A percentile compares a stretch with the other conserved stretches of the same genome.
Evolutionary conservation across 768 basidiomycete genomes (phyloP).

Genomic region (Baorangia bicolor): DNA sequence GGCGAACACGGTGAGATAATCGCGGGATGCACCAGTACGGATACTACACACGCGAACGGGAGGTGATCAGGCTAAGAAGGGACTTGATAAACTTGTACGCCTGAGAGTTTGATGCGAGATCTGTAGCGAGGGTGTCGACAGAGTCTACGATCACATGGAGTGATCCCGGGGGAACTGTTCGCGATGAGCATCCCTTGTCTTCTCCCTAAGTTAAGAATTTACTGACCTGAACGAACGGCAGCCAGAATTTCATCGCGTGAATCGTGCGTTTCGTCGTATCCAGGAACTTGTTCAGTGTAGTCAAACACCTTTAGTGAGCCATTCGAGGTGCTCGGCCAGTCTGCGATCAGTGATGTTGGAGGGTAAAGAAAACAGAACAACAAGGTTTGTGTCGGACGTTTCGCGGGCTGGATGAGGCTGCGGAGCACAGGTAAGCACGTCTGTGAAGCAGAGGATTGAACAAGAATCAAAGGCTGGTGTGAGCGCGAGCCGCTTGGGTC

Average conservation of each 20-base stretch:
- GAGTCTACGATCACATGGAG: constrained; percentile 72
- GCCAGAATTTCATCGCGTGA: constrained; percentile 39
- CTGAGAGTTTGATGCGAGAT: constrained; percentile 53
- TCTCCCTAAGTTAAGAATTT: not conserved
- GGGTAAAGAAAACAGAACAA: constrained; percentile 61
- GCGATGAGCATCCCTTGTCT: constrained; percentile 5
- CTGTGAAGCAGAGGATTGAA: constrained; percentile 62
- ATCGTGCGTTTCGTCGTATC: constrained; percentile 45
- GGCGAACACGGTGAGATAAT: constrained; percentile 8
- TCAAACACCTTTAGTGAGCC: constrained; percentile 44
- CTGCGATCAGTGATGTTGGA: constrained; percentile 44
- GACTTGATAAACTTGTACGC: constrained; percentile 52
- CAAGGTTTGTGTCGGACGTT: constrained; percentile 30
- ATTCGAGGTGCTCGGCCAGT: constrained; percentile 18
- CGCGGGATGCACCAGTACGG: not conserved
- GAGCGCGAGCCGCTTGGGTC: constrained; percentile 21
- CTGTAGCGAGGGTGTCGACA: constrained; percentile 59
- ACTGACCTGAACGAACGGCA: constrained; percentile 39
- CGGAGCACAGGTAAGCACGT: constrained; percentile 57
- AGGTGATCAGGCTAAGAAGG: constrained; percentile 43
- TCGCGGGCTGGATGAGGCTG: constrained; percentile 37
- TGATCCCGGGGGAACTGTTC: constrained; percentile 43
- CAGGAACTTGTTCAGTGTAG: constrained; percentile 50
- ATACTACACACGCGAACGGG: constrained; percentile 47
- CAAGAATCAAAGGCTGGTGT: constrained; percentile 47